A percentile compares a stretch with the other conserved stretches of the same genome.
These are phyloP conservation scores for Sarocladium brachiariae DNA, from an alignment of 2,329 filamentous ascomycete genomes.

Conservation along the genomic window DNA sequence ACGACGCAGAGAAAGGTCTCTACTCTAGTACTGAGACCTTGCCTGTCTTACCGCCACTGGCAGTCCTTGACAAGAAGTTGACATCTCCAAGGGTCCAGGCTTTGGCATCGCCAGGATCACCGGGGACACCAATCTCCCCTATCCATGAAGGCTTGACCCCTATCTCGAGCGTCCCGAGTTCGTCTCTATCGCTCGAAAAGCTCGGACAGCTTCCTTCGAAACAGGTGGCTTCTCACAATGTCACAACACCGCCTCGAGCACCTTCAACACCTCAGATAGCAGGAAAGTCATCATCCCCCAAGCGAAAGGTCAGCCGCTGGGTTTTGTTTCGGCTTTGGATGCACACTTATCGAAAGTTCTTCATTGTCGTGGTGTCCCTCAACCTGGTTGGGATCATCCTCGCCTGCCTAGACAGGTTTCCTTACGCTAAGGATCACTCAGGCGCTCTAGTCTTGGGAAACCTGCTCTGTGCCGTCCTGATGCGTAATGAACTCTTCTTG, in stretches of 20 bases:
- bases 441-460: slow-evolving; percentile 33
- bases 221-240: slow-evolving; percentile 1
- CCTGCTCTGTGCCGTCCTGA: slow-evolving; percentile 29
- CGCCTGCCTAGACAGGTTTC: slow-evolving; percentile 24
- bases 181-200: slow-evolving; percentile 16
- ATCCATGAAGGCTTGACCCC: slow-evolving; percentile 24
- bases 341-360: slow-evolving; percentile 34
- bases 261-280: neutral
- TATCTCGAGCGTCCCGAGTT: slow-evolving; percentile 19
- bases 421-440: slow-evolving; percentile 29
- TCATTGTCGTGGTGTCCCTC: slow-evolving; percentile 28
- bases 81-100: slow-evolving; percentile 7
- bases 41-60: slow-evolving; percentile 17
- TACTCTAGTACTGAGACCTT: slow-evolving; percentile 21
- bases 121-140: slow-evolving; percentile 19
- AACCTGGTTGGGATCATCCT: slow-evolving; percentile 30
- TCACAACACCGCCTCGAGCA: slow-evolving; percentile 7
- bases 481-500: slow-evolving; percentile 33
- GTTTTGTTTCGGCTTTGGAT: slow-evolving; percentile 31
- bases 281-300: slow-evolving; percentile 10
- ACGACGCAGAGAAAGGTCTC: slow-evolving; percentile 29
- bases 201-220: neutral
- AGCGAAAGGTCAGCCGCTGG: slow-evolving; percentile 23
- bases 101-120: slow-evolving; percentile 15
- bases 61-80: slow-evolving; percentile 17